Percentiles rank a stretch among this genome's conserved stretches.
These are phyloP conservation scores for Reutealis trisperma DNA, from an alignment of 345 rosid genomes.

Conservation along the genomic window DNA sequence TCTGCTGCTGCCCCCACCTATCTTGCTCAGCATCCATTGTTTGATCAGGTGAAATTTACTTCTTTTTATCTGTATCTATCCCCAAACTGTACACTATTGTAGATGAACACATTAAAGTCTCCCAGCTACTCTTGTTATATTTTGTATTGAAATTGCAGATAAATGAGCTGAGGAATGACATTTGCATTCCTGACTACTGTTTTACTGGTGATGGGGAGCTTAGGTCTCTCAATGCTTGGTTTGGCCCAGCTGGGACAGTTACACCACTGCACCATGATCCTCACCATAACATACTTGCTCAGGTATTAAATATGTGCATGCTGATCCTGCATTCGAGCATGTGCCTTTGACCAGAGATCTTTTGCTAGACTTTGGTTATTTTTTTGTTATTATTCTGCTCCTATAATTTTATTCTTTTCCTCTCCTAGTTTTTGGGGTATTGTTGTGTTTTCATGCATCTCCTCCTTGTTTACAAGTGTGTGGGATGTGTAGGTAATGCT, in stretches of 20 bases:
- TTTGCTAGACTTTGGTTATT: not conserved
- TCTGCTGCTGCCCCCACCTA: conserved; percentile 61
- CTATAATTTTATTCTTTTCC: not conserved
- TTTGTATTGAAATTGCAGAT: conserved; percentile 52
- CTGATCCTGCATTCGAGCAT: not conserved
- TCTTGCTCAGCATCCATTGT: conserved; percentile 95
- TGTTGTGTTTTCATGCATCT: not conserved
- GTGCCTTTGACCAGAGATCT: not conserved
- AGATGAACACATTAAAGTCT: conserved; percentile 19
- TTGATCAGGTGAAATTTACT: conserved; percentile 71
- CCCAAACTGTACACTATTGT: not conserved
- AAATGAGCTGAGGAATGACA: conserved; percentile 76
- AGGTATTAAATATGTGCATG: conserved; percentile 46
- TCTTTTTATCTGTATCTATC: not conserved
- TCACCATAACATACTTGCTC: conserved; percentile 93
- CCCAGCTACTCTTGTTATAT: conserved; percentile 14
- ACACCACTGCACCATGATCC: conserved; percentile 99
- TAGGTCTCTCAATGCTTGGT: conserved; percentile 90
- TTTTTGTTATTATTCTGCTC: not conserved
- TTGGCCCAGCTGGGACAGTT: conserved; percentile 93
- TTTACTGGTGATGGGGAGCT: conserved; percentile 90
- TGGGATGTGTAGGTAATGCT: not conserved
- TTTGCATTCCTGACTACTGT: conserved; percentile 92
- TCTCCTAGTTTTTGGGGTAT: not conserved
- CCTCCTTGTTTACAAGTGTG: not conserved